A percentile compares a stretch with the other conserved stretches of the same genome.
Evolutionary conservation across 345 rosid species (phyloP).

Genomic region (Brassica incana): DNA sequence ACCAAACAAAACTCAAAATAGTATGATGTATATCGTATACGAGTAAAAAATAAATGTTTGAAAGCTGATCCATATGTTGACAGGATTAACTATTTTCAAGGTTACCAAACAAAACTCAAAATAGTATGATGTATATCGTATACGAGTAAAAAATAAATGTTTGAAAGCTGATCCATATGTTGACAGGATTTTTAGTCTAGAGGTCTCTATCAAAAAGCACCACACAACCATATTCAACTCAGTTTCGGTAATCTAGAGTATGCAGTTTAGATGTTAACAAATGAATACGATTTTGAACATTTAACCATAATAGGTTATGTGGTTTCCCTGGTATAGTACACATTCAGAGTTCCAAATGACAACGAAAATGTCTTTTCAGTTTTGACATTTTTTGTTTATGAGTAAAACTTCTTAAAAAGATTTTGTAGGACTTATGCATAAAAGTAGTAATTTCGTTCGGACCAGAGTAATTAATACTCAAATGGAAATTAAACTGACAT

Average conservation of each 20-base stretch:
- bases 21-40: background rate
- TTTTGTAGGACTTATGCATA: background rate
- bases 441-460: background rate
- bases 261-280: background rate
- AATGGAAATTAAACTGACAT: constrained; percentile 16
- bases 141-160: background rate
- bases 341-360: constrained; percentile 4
- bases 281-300: background rate
- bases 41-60: background rate
- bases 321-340: background rate
- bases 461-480: constrained; percentile 12
- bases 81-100: no score
- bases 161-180: constrained; percentile 4
- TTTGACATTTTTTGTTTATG: background rate
- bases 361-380: background rate
- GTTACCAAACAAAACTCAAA: background rate
- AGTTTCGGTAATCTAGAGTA: background rate
- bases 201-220: background rate
- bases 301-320: background rate
- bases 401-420: constrained; percentile 2
- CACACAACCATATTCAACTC: background rate
- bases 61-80: constrained; percentile 15
- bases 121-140: background rate
- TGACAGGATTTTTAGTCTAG: constrained; percentile 9
- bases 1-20: background rate